Evolutionary conservation across 345 rosid genomes (phyloP).

Genomic region (Iberis pinnata): DNA sequence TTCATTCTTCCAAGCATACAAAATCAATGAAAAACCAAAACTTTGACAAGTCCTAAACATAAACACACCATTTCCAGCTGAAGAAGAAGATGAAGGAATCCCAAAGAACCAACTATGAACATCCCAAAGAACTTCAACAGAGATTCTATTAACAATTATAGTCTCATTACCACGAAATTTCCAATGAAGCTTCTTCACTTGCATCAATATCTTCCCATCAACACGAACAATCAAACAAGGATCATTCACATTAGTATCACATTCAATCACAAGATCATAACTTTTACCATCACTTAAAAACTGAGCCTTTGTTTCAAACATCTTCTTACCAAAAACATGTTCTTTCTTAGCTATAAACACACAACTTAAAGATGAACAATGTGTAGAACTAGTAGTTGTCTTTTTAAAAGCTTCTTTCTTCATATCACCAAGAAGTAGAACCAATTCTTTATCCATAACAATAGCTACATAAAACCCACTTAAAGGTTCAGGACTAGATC

Average conservation of each 20-base stretch:
- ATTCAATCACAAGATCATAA: constrained; percentile 72
- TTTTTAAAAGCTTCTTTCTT: constrained; percentile 71
- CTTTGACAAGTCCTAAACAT: constrained; percentile 74
- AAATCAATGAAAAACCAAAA: constrained; percentile 67
- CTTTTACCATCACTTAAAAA: constrained; percentile 52
- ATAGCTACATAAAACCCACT: constrained; percentile 67
- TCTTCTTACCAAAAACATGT: constrained; percentile 76
- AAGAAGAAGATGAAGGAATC: constrained; percentile 38
- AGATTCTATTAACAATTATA: constrained; percentile 69
- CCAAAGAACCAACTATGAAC: constrained; percentile 94
- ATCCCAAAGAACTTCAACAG: constrained; percentile 92
- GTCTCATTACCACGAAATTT: constrained; percentile 89
- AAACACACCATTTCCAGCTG: constrained; percentile 67
- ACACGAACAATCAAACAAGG: constrained; percentile 75
- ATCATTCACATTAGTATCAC: constrained; percentile 60
- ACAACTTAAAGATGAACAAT: constrained; percentile 28
- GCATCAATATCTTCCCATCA: constrained; percentile 65
- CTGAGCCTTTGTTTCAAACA: constrained; percentile 65
- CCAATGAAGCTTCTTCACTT: constrained; percentile 80
- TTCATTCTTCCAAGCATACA: constrained; percentile 93
- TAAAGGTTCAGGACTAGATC: constrained; percentile 81
- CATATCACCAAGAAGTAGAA: constrained; percentile 77
- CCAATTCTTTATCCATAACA: constrained; percentile 52
- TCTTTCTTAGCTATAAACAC: constrained; percentile 62
- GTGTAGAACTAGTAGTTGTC: constrained; percentile 24